Evolutionary conservation across 208 protist species (phyloP).

Genomic region (Leishmania martiniquensis): DNA sequence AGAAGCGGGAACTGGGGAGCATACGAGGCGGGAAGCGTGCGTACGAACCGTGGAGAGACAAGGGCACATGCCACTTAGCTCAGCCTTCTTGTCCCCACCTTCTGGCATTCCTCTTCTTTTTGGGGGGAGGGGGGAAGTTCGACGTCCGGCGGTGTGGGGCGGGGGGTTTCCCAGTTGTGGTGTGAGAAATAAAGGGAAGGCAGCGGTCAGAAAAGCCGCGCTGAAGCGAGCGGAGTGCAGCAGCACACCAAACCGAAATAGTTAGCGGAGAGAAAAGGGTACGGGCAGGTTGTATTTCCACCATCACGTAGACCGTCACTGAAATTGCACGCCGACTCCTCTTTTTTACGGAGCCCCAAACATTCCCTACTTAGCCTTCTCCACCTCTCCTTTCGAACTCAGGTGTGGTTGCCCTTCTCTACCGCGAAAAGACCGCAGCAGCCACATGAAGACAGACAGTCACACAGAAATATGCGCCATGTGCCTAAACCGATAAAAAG

Average conservation of each 20-base stretch:
- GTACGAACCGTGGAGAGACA: background rate
- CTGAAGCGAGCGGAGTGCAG: background rate
- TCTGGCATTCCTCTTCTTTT: background rate
- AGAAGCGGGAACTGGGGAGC: background rate
- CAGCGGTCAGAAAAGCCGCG: background rate
- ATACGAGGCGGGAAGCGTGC: background rate
- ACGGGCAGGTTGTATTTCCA: background rate
- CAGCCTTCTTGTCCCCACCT: background rate
- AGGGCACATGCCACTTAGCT: background rate
- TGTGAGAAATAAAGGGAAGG: background rate
- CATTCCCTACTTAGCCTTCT: background rate
- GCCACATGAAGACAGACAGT: background rate
- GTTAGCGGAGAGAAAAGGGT: background rate
- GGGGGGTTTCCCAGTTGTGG: background rate
- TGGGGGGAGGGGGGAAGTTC: too few relatives aligned
- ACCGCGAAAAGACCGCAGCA: background rate
- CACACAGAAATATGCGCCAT: background rate
- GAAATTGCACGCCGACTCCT: background rate
- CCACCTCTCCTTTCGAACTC: background rate
- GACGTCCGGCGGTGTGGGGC: background rate
- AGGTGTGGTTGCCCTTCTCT: background rate
- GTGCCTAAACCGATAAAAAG: background rate
- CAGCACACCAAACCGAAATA: background rate
- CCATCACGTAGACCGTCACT: background rate
- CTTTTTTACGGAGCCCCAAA: background rate